Evolutionary conservation across 2,329 filamentous ascomycete species (phyloP).

Genomic region (Curvularia verruculosa): DNA sequence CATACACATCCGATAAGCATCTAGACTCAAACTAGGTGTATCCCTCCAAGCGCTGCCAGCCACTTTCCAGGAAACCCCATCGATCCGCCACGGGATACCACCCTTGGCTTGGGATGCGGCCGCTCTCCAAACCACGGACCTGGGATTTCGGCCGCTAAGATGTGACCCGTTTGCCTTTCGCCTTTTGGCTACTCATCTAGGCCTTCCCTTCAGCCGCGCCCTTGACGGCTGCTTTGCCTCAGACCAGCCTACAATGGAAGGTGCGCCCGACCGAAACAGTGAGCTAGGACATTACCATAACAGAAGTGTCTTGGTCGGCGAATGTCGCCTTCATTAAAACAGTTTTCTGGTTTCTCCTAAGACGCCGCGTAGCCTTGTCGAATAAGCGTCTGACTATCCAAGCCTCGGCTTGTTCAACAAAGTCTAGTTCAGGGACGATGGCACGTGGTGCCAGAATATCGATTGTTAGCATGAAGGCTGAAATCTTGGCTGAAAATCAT

Average conservation of each 20-base stretch:
- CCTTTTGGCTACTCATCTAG: not conserved
- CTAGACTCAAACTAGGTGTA: not conserved
- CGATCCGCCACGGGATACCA: not conserved
- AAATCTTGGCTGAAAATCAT: not conserved
- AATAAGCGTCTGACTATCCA: not conserved
- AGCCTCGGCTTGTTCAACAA: not conserved
- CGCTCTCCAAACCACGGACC: not conserved
- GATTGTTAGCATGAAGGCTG: not conserved
- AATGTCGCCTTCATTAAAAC: not conserved
- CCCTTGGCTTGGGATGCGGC: not conserved
- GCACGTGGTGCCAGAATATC: not conserved
- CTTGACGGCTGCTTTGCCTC: not conserved
- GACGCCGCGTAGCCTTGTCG: not conserved
- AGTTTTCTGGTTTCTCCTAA: not conserved
- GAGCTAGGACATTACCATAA: not conserved
- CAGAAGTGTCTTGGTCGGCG: not conserved
- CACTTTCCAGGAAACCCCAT: not conserved
- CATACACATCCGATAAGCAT: not conserved
- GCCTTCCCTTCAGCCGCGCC: not conserved
- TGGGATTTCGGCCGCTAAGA: not conserved
- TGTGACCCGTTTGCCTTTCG: not conserved
- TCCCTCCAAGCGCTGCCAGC: not conserved
- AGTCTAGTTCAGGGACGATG: not conserved
- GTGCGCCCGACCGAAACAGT: not conserved
- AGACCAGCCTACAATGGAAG: not conserved